Evolutionary conservation across 2,329 filamentous ascomycete genomes (phyloP), one percentile per base, ranked within the genome.

Genomic region (Chrysoporthe austroafricana): DNA sequence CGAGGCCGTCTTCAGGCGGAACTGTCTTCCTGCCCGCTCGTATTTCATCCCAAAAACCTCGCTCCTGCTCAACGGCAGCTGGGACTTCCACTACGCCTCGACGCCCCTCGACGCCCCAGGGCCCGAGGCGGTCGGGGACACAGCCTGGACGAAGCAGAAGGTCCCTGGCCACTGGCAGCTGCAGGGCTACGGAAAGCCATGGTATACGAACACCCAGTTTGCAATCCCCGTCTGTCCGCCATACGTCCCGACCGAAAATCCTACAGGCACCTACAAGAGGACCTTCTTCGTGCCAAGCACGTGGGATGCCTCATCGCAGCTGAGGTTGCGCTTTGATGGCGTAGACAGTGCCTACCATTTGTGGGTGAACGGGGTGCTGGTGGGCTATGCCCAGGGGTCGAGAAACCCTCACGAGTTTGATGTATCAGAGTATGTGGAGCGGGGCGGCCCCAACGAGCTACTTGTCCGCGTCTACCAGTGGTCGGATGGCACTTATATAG

Each of bases 91-190:
- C 70, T 82, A 85, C 65, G 79, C 82, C 14, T 71, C 77, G 4
- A 82, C 78, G 8, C 83, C 84, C 0, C 72, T 79, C 8, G 80
- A 83, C 64, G 82, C 84, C 0, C 83, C 84, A 26, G 77, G 79
- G 48, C 77, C 79, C 9, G 70, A 74, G 18, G 66, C 69, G 6
- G 72, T 66, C 14, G 67, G 64, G 26, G 62, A 70, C 8, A 70
- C 72, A 2, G 78, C 63, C 71, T 87, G 86, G 82, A 77, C 79
- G 26, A 79, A 78, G 50, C 88, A 89, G 69, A 77, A 83, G 13
- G 90, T 92, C 0, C 90, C 90, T 0, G 87, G 87, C 3, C 86
- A 89, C 73, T 92, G 90, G 90, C 90, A 92, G 76, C 79, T 91
- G 4, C 87, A 92, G 76, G 90, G 89, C 36, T 87, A 88, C 73